These are phyloP conservation scores for Tuber microsphaerosporum DNA, from an alignment of 495 filamentous ascomycete genomes.

Conservation along the genomic window DNA sequence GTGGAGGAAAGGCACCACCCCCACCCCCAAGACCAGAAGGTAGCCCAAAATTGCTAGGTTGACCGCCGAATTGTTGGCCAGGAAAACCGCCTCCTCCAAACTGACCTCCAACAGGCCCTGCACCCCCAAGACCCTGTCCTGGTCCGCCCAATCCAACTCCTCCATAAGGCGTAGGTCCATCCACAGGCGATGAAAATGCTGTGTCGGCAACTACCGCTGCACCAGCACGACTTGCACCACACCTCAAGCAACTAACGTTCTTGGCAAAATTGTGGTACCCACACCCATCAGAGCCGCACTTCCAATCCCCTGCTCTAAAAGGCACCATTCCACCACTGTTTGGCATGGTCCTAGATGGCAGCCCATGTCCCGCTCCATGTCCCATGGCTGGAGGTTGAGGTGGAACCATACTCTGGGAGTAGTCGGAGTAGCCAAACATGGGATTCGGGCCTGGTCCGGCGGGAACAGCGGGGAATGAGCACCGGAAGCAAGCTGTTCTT, in stretches of 20 bases:
- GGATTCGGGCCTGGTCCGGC: constrained; percentile 64
- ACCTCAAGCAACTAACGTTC: constrained; percentile 94
- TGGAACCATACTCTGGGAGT: constrained; percentile 70
- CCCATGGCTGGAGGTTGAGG: constrained; percentile 68
- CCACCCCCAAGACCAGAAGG: constrained; percentile 81
- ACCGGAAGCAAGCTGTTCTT: constrained; percentile 95
- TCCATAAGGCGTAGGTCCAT: constrained; percentile 69
- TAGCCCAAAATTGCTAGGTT: constrained; percentile 80
- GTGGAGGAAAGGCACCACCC: constrained; percentile 70
- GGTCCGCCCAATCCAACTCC: constrained; percentile 51
- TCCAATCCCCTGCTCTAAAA: constrained; percentile 98
- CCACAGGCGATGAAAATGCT: constrained; percentile 85
- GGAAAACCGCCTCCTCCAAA: constrained; percentile 61
- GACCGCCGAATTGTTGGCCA: constrained; percentile 76
- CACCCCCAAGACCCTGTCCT: constrained; percentile 75
- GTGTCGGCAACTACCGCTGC: constrained; percentile 91
- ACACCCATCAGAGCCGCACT: constrained; percentile 95
- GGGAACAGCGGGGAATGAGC: constrained; percentile 88
- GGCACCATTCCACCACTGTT: constrained; percentile 69
- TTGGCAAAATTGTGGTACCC: constrained; percentile 99
- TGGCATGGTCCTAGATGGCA: constrained; percentile 40
- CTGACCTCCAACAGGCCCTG: constrained; percentile 66
- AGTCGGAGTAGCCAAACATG: constrained; percentile 65
- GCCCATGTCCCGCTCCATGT: constrained; percentile 66
- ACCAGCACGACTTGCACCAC: constrained; percentile 85